These are phyloP conservation scores for Lodderomyces theae DNA, from an alignment of 1,139 yeast species.

Conservation along the genomic window DNA sequence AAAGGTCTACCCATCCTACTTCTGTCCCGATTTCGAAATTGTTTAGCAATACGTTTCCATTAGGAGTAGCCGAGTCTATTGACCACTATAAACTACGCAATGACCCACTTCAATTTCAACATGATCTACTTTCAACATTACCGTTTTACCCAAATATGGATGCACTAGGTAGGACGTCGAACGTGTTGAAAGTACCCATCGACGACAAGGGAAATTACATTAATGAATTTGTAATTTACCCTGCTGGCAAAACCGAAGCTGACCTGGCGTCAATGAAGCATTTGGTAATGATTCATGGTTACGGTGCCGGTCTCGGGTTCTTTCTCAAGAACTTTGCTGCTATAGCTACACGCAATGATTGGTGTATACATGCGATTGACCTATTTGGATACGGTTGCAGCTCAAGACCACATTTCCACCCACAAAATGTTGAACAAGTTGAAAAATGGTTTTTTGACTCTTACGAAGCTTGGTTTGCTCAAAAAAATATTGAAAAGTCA, in stretches of 20 bases:
- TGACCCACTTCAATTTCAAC: slow-evolving; percentile 48
- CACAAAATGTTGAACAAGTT: slow-evolving; percentile 28
- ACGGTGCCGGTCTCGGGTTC: slow-evolving; percentile 77
- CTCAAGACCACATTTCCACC: slow-evolving; percentile 52
- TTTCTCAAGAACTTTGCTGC: slow-evolving; percentile 59
- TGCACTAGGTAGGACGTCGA: slow-evolving; percentile 27
- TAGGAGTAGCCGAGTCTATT: slow-evolving; percentile 49
- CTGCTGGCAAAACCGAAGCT: slow-evolving; percentile 33
- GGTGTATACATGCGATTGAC: slow-evolving; percentile 73
- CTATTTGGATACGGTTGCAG: slow-evolving; percentile 77
- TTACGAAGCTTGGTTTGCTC: slow-evolving; percentile 42
- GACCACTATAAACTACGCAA: slow-evolving; percentile 46
- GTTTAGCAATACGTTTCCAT: slow-evolving; percentile 56
- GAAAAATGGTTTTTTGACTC: slow-evolving; percentile 57
- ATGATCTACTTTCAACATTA: slow-evolving; percentile 43
- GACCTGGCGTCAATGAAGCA: slow-evolving; percentile 40
- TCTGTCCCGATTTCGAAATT: slow-evolving; percentile 57
- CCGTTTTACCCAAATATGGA: slow-evolving; percentile 41
- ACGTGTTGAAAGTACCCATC: slow-evolving; percentile 36
- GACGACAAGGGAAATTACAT: slow-evolving; percentile 46
- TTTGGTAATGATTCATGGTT: slow-evolving; percentile 68
- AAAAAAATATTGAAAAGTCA: slow-evolving; percentile 28
- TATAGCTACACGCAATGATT: slow-evolving; percentile 33
- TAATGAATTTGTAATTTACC: slow-evolving; percentile 62
- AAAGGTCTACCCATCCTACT: slow-evolving; percentile 58